phyloP scores from a whole-genome alignment of 2,329 filamentous ascomycete genomes.

The Penicillium paneum region DNA sequence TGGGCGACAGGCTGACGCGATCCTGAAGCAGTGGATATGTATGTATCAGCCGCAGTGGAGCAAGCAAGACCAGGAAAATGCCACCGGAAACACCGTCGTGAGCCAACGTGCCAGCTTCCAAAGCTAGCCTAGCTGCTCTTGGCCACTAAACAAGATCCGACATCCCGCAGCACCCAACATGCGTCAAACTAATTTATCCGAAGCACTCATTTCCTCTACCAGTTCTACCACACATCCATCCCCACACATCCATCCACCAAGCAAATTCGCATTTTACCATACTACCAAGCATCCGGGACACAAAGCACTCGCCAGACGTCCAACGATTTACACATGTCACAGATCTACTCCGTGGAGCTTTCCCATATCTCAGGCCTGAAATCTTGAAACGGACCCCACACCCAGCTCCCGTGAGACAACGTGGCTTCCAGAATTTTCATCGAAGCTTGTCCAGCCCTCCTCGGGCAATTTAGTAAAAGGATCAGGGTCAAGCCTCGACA shows the following conservation, averaged over 20 bases:
- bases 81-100: not conserved
- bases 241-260: not conserved
- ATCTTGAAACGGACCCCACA: not conserved
- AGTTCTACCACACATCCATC: not conserved
- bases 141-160: not conserved
- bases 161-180: not conserved
- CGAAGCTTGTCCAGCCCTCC: slow-evolving; percentile 12
- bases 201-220: not conserved
- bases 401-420: slow-evolving; percentile 9
- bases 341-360: slow-evolving; percentile 19
- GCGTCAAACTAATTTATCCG: not conserved
- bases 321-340: slow-evolving; percentile 1
- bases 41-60: slow-evolving; percentile 1
- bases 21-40: not conserved
- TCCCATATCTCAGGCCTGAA: not conserved
- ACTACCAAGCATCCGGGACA: not conserved
- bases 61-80: not conserved
- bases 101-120: not conserved
- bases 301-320: not conserved
- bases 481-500: not conserved
- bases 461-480: not conserved
- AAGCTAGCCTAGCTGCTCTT: not conserved
- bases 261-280: not conserved
- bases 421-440: slow-evolving; percentile 33
- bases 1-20: not conserved